Conservation (phyloP, 805 yeast species). For the Saturnispora saitoi region DNA sequence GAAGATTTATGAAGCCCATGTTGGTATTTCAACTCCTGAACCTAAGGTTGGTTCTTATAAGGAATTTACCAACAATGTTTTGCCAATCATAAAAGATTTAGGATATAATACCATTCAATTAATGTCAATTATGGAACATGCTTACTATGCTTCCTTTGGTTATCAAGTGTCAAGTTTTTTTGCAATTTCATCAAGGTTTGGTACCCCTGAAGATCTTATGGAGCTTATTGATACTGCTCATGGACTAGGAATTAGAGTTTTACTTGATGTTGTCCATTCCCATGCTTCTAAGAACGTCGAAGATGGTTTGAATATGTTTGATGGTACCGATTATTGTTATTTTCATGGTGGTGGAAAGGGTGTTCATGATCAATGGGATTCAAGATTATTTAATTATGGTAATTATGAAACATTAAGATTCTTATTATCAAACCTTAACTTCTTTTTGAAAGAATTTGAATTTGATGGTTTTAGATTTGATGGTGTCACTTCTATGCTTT, state of each 20-base stretch:
- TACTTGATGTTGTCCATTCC: conserved; percentile 90
- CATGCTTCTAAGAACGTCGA: conserved; percentile 92
- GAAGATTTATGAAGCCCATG: conserved; percentile 89
- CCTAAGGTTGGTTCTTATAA: conserved; percentile 77
- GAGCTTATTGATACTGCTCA: conserved; percentile 90
- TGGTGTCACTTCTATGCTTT: conserved; percentile 92
- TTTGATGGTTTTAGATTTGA: conserved; percentile 97
- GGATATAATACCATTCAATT: conserved; percentile 92
- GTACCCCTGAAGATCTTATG: conserved; percentile 91
- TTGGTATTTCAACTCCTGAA: conserved; percentile 89
- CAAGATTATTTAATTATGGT: conserved; percentile 88
- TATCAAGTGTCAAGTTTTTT: conserved; percentile 91
- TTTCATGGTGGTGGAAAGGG: conserved; percentile 88
- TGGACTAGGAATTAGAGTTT: conserved; percentile 72
- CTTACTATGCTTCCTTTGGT: conserved; percentile 97
- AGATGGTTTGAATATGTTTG: conserved; percentile 88
- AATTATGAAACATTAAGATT: conserved; percentile 86
- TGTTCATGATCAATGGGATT: conserved; percentile 88
- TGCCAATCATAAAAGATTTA: conserved; percentile 76
- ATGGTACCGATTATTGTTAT: conserved; percentile 91
- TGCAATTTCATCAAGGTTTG: conserved; percentile 83
- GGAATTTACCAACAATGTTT: conserved; percentile 69
- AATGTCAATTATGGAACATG: conserved; percentile 99
- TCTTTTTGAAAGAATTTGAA: conserved; percentile 68
- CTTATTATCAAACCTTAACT: conserved; percentile 74